These are phyloP conservation scores for Zygosaccharomyces siamensis DNA, from an alignment of 805 yeast genomes.

Conservation along the genomic window DNA sequence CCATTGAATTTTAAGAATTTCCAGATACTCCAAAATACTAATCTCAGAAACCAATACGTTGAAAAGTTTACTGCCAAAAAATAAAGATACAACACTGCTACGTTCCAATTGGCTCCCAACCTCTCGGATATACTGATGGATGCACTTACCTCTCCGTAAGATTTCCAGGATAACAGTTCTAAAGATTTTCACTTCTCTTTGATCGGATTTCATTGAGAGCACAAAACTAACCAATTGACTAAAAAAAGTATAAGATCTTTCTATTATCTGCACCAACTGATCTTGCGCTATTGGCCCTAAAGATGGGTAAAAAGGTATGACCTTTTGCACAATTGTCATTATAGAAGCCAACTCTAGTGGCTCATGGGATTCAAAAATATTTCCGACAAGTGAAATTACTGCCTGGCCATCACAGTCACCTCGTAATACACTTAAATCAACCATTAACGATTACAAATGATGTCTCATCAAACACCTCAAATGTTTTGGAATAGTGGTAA, in stretches of 20 bases:
- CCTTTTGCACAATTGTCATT: constrained; percentile 8
- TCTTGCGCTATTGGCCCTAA: constrained; percentile 8
- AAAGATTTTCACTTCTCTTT: constrained; percentile 16
- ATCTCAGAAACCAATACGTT: constrained; percentile 22
- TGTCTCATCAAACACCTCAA: background rate
- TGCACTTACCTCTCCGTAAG: constrained; percentile 9
- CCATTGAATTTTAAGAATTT: constrained; percentile 22
- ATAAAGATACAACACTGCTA: constrained; percentile 17
- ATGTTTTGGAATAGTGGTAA: background rate
- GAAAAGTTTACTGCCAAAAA: constrained; percentile 34
- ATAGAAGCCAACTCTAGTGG: constrained; percentile 6
- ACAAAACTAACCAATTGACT: constrained; percentile 22
- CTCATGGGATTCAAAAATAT: constrained; percentile 1
- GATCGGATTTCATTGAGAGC: constrained; percentile 8
- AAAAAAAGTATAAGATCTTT: constrained; percentile 16
- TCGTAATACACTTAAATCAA: constrained; percentile 3
- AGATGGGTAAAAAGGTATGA: constrained; percentile 27
- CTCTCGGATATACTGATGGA: constrained; percentile 14
- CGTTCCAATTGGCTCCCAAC: constrained; percentile 7
- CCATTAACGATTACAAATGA: background rate
- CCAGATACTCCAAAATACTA: constrained; percentile 22
- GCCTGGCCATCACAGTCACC: constrained; percentile 5
- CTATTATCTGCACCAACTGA: constrained; percentile 8
- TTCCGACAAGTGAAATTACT: constrained; percentile 3
- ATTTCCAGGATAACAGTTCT: constrained; percentile 15